phyloP scores from a whole-genome alignment of 495 filamentous ascomycete species.

The Tricharina praecox region DNA sequence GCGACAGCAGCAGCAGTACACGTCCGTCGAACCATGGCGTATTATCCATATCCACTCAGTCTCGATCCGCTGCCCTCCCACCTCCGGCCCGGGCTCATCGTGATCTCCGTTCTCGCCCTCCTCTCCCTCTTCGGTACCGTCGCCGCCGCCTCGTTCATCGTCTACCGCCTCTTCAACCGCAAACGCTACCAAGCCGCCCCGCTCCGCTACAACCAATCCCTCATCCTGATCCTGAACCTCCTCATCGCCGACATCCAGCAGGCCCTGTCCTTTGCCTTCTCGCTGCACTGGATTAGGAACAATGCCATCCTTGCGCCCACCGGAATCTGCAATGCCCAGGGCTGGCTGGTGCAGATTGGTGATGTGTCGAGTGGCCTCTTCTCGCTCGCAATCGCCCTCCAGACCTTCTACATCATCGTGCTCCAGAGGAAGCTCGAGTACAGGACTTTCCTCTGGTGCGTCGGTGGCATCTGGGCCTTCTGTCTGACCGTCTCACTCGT shows the following conservation, averaged over 20 bases:
- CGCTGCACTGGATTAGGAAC: not conserved
- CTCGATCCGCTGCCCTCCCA: conserved; percentile 3
- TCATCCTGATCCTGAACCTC: conserved; percentile 5
- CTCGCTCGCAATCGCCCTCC: conserved; percentile 2
- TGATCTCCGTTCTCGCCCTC: not conserved
- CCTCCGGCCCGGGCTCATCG: not conserved
- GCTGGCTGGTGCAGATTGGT: conserved; percentile 4
- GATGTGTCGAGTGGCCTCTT: conserved; percentile 7
- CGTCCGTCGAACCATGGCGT: not conserved
- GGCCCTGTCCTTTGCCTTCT: conserved; percentile 3
- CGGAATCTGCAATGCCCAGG: not conserved
- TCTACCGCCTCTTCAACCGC: conserved; percentile 2
- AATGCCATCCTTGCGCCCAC: conserved; percentile 6
- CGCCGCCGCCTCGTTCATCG: not conserved
- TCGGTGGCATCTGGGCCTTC: not conserved
- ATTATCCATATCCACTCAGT: conserved; percentile 4
- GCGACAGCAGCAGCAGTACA: not conserved
- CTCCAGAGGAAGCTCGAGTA: not conserved
- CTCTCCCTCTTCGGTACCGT: not conserved
- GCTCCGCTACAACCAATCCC: conserved; percentile 3
- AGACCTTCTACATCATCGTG: conserved; percentile 7
- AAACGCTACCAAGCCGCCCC: not conserved
- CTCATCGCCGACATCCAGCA: conserved; percentile 7
- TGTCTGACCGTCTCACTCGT: not conserved
- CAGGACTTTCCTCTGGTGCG: not conserved